Base-by-base conservation (phyloP, 768 basidiomycete species). In the Mycena belliarum region DNA sequence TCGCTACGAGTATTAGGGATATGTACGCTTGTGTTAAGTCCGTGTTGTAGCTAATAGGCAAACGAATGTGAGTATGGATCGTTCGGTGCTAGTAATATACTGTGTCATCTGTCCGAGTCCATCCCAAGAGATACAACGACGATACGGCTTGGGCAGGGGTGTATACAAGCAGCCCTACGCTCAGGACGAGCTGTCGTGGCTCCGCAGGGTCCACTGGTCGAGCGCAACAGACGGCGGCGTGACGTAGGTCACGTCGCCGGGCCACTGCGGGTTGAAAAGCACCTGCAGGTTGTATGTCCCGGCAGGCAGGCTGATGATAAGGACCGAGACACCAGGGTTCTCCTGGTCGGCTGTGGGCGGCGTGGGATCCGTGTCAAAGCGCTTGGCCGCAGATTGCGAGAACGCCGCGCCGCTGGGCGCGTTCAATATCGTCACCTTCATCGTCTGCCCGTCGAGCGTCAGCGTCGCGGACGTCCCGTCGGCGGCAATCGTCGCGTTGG, bases 221-320 rank as follows among this genome's bases (percentile, higher is more conserved):
- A 98, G 72, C 6, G 84, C 66, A 18, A 98, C 94, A 42, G 77
- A 77, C 12, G 79, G 74, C 1, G 95, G 95, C 16, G 85, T 88
- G 58, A 88, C 81, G 72, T 84, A 89, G 43, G 83, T 54, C 7
- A 63, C 68, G 25, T 82, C 75, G 78, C 83, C 86, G 28, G 78
- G 71, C 95, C 95, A 98, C 68, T 96, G 92, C 20, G 96, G 97
- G 73, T 85, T 94, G 77, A 98, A 89, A 69, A 98, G 70, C 49
- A 98, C 88, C 74, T 95, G 85, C 52, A 97, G 71, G 12, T 76
- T 88, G 71, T 92, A 88, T 44, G 75, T 74, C 18, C 59, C 94
- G n/a, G 88, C 85, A 25, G 82, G 79, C 14, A 88, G 72, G 62
- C 75, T 78, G 69, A 99, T 87, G 56, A 79, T 80, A 47, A 99